Percentiles rank a stretch among this genome's conserved stretches.
phyloP scores from a whole-genome alignment of 1,139 yeast genomes.

The Nakaseomyces nivariensis region DNA sequence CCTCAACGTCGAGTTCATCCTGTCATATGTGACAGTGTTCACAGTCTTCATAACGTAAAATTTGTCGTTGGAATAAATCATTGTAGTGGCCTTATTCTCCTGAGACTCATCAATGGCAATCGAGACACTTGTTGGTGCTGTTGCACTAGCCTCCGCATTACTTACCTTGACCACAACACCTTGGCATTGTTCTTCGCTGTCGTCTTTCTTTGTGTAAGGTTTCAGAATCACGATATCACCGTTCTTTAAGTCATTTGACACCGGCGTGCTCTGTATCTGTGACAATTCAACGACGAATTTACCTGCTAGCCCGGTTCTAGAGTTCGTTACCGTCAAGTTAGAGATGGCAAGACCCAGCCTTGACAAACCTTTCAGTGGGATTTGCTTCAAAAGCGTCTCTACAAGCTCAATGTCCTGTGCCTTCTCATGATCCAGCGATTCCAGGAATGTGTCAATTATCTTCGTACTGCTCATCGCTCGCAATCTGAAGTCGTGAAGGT shows the following conservation, averaged over 20 bases:
- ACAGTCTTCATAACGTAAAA: conserved; percentile 60
- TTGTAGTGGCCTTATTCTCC: conserved; percentile 38
- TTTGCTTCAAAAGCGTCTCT: conserved; percentile 29
- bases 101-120: conserved; percentile 53
- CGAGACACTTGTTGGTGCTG: conserved; percentile 30
- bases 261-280: neutral
- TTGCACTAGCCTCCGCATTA: conserved; percentile 7
- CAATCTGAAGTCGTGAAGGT: too few relatives aligned
- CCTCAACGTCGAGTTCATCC: conserved; percentile 75
- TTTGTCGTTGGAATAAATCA: conserved; percentile 30
- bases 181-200: conserved; percentile 4
- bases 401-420: conserved; percentile 50
- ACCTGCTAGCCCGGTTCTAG: conserved; percentile 77
- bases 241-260: neutral
- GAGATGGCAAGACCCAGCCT: conserved; percentile 64
- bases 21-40: conserved; percentile 57
- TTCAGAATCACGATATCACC: conserved; percentile 2
- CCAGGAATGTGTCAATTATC: conserved; percentile 18
- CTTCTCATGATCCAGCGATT: conserved; percentile 48
- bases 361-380: conserved; percentile 27
- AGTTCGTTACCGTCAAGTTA: conserved; percentile 49
- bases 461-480: neutral
- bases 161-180: conserved; percentile 10
- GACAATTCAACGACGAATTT: conserved; percentile 46
- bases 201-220: conserved; percentile 3